Evolutionary conservation across 1,284 basidiomycete genomes (phyloP), one percentile per base, ranked within the genome.

Genomic region (Boletus semigastroideus): DNA sequence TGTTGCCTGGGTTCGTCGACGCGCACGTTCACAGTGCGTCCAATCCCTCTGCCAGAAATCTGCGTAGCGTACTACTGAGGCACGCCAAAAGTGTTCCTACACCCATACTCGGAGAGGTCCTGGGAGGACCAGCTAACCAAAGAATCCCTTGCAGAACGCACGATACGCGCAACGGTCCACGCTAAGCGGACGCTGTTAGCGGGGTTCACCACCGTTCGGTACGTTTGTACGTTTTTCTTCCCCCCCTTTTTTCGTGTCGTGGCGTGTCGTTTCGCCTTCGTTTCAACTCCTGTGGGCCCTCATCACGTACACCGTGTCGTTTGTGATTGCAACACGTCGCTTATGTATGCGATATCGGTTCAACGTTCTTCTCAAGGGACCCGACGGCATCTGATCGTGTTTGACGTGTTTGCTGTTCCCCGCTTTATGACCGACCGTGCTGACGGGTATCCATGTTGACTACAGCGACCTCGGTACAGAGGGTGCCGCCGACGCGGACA

Each of bases 201-300:
- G 7, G 86, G 84, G 1, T 88, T 78, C 64, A 87, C 86, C 0
- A 77, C 81, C 7, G 83, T 86, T n/a, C 72, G 81, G 83, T 83
- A 39, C 41, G 74, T 20, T n/a, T 14, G 17, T 30, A 17, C 20
- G 4, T 17, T n/a, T 30, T 8, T 11, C 62, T 39, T 46, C 20
- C 14, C 13, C 6, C 13, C 5, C 14, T 16, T 5, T 33, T 33
- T 33, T 33, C 31, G 5, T 6, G 12, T 17, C 34, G n/a, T 36
- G 34, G n/a, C 34, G 7, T 13, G 31, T 31, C 14, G 12, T 33
- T 12, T 14, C 30, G 14, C 30, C 30, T 14, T 33, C 31, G 31
- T 14, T 33, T 22, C 22, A 22, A 22, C 22, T 22, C 22, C 22
- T 22, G 22, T 22, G 22, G 22, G 22, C 22, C 22, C 22, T 22